Percentiles rank a stretch among this genome's conserved stretches.
These are phyloP conservation scores for Ophiostoma fasciatum DNA, from an alignment of 2,329 filamentous ascomycete species.

Conservation along the genomic window DNA sequence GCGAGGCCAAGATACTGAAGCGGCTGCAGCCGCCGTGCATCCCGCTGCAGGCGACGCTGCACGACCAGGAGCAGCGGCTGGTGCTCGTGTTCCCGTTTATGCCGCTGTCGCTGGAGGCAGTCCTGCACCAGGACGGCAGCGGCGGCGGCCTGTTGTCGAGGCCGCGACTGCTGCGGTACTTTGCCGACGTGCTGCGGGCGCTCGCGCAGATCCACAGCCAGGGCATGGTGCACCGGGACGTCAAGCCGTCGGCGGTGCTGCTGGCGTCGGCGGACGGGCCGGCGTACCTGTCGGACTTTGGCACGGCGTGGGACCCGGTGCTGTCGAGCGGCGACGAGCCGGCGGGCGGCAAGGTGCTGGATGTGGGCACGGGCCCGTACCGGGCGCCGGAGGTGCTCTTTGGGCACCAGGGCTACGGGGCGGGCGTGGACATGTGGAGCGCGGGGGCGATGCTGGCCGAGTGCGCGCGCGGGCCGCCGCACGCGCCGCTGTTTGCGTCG, in stretches of 20 bases:
- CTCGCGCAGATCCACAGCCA: constrained; percentile 56
- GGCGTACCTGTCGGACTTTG: constrained; percentile 78
- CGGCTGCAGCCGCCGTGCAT: constrained; percentile 44
- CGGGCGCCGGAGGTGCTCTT: constrained; percentile 81
- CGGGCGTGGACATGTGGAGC: constrained; percentile 76
- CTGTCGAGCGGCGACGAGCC: constrained; percentile 47
- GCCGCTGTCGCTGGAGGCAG: constrained; percentile 52
- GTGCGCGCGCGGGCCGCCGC: constrained; percentile 37
- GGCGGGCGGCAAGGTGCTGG: constrained; percentile 59
- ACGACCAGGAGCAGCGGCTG: constrained; percentile 53
- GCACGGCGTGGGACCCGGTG: constrained; percentile 67
- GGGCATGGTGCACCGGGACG: constrained; percentile 79
- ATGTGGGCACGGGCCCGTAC: constrained; percentile 88
- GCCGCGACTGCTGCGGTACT: constrained; percentile 29
- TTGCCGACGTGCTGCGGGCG: constrained; percentile 52
- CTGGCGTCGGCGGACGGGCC: constrained; percentile 52
- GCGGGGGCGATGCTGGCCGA: constrained; percentile 76
- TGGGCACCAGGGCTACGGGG: constrained; percentile 58
- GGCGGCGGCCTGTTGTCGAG: constrained; percentile 14
- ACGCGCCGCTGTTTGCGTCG: constrained; percentile 59
- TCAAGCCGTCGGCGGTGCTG: constrained; percentile 86
- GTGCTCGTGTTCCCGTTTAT: constrained; percentile 79
- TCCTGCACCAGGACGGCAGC: constrained; percentile 36
- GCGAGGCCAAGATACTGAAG: constrained; percentile 63
- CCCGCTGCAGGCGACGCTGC: constrained; percentile 57